Evolutionary conservation across 108 stramenopile genomes (phyloP), one percentile per base, ranked within the genome.

Genomic region (Stephanodiscus minutulus): DNA sequence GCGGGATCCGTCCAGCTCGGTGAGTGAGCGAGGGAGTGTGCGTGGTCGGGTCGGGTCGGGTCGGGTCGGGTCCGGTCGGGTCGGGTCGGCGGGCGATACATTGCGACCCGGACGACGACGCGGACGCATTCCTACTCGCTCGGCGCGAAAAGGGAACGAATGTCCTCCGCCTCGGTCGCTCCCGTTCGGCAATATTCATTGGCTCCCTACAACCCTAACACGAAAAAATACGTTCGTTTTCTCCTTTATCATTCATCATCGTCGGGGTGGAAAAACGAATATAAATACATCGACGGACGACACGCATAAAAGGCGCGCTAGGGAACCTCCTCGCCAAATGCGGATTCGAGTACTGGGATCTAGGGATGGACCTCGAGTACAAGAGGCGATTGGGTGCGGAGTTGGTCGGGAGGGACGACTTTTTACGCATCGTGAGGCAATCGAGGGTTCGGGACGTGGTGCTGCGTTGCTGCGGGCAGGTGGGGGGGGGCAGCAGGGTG

Each of bases 1-100:
- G 92, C 95, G 7, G 95, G 95, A 25, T 86, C 90, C 15, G 92
- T 94, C 9, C 95, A 96, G 65, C 50, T 91, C 54, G 81, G 76
- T 11, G 86, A 86, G 13, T 63, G n/a, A 0, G 8, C 11, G 3
- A 35, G 3, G 35, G n/a, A n/a, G n/a, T n/a, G n/a, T n/a, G n/a
- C n/a, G n/a, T n/a, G n/a, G n/a, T n/a, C n/a, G n/a, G n/a, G n/a
- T n/a, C n/a, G n/a, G n/a, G n/a, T n/a, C n/a, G n/a, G n/a, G n/a
- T n/a, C n/a, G n/a, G n/a, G n/a, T n/a, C n/a, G n/a, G n/a, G n/a
- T n/a, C n/a, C n/a, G n/a, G n/a, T n/a, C n/a, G n/a, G n/a, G n/a
- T n/a, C n/a, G n/a, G n/a, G n/a, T n/a, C n/a, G n/a, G n/a, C n/a
- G n/a, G n/a, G n/a, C n/a, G n/a, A n/a, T n/a, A n/a, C n/a, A n/a